Conservation (phyloP, 306 rosid genomes). For the Prosopis cineraria region DNA sequence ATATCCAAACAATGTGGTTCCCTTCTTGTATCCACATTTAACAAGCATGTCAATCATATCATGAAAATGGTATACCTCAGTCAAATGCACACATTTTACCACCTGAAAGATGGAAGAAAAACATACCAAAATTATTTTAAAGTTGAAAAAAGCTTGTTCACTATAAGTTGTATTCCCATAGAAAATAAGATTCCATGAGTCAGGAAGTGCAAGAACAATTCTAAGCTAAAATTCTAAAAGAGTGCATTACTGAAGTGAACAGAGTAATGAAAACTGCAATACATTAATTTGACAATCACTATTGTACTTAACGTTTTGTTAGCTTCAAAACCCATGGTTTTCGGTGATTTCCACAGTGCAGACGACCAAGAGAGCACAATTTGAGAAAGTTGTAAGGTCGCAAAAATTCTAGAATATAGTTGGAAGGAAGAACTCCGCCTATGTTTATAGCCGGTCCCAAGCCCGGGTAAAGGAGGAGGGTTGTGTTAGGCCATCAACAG, state of each 20-base stretch:
- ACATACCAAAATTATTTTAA: slow-evolving; percentile 7
- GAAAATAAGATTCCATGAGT: not conserved
- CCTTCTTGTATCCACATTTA: slow-evolving; percentile 79
- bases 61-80: slow-evolving; percentile 84
- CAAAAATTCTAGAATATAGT: not conserved
- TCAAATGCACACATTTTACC: slow-evolving; percentile 66
- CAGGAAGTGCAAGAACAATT: not conserved
- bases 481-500: too few species aligned
- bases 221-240: not conserved
- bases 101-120: slow-evolving; percentile 53
- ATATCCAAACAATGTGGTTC: slow-evolving; percentile 90
- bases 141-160: not conserved
- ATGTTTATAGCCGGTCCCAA: too few species aligned
- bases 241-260: not conserved
- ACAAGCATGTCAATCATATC: slow-evolving; percentile 89
- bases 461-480: too few species aligned
- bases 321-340: not conserved
- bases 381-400: not conserved
- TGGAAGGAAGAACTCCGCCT: not conserved
- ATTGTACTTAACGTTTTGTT: not conserved
- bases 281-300: not conserved
- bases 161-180: not conserved
- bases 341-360: not conserved
- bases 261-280: not conserved
- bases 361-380: not conserved